phyloP scores from a whole-genome alignment of 768 basidiomycete species.

The Boletus reticulatus region DNA sequence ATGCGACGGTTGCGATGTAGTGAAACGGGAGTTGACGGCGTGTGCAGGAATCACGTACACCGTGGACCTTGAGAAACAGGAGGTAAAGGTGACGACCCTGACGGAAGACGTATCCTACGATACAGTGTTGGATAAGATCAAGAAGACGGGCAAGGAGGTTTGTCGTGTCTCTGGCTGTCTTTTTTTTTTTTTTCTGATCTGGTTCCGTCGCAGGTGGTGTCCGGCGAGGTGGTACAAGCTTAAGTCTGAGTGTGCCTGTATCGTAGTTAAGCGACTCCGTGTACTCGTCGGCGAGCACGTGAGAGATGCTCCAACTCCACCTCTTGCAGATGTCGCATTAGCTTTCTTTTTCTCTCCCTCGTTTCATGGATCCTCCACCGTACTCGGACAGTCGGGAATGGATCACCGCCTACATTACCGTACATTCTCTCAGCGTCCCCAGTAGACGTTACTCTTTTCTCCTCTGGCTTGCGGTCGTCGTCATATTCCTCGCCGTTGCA shows the following conservation, averaged over 20 bases:
- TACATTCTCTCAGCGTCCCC: conserved; percentile 52
- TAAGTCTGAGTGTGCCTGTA: no score
- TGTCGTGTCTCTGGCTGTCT: conserved; percentile 1
- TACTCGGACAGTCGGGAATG: conserved; percentile 46
- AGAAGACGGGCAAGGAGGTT: conserved; percentile 93
- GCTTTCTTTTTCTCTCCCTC: not conserved
- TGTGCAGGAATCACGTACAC: conserved; percentile 39
- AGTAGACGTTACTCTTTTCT: conserved; percentile 56
- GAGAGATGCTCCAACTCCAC: not conserved
- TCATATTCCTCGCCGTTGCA: conserved; percentile 40
- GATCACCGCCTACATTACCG: conserved; percentile 54
- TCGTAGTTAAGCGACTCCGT: no score
- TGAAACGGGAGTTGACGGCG: not conserved
- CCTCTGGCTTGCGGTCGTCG: conserved; percentile 54
- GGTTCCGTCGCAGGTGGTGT: conserved; percentile 34
- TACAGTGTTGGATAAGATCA: conserved; percentile 65
- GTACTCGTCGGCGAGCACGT: not conserved
- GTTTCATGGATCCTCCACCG: conserved; percentile 40
- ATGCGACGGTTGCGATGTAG: not conserved
- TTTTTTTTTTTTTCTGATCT: not conserved
- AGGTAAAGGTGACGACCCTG: conserved; percentile 56
- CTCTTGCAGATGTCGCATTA: no score
- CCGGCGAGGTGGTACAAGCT: conserved; percentile 37
- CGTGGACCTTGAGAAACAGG: conserved; percentile 67
- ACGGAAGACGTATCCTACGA: conserved; percentile 58